phyloP scores from a whole-genome alignment of 2,329 filamentous ascomycete species.

The Cercospora nicotianae region DNA sequence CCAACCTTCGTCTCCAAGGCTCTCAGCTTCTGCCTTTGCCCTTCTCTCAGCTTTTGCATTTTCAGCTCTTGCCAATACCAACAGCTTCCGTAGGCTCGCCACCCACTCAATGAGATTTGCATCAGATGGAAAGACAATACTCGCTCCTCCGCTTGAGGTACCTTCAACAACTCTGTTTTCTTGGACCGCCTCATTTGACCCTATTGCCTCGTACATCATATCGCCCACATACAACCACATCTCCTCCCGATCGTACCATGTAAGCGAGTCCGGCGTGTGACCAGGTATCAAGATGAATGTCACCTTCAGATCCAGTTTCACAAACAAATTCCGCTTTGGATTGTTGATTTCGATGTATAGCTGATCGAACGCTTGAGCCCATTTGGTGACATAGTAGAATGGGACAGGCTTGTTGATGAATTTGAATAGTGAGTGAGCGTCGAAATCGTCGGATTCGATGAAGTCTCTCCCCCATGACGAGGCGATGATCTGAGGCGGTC shows the following conservation, averaged over 20 bases:
- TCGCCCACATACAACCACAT: constrained; percentile 51
- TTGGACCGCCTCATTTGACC: neutral
- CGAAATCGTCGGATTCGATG: constrained; percentile 41
- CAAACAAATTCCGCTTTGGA: neutral
- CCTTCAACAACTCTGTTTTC: neutral
- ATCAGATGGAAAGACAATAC: constrained; percentile 43
- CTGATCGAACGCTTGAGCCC: constrained; percentile 43
- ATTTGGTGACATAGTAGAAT: constrained; percentile 45
- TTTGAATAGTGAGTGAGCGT: constrained; percentile 45
- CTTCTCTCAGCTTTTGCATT: constrained; percentile 32
- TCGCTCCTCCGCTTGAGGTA: neutral
- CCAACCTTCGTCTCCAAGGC: constrained; percentile 23
- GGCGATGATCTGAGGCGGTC: constrained; percentile 38
- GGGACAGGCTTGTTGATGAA: constrained; percentile 42
- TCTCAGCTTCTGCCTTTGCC: constrained; percentile 22
- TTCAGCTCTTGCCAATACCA: constrained; percentile 38
- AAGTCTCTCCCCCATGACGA: constrained; percentile 43
- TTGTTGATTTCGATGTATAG: constrained; percentile 30
- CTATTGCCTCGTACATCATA: constrained; percentile 45
- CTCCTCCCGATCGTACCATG: constrained; percentile 49
- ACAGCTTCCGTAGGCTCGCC: constrained; percentile 40
- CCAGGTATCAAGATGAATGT: constrained; percentile 50
- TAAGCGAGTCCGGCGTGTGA: constrained; percentile 50
- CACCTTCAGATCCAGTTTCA: constrained; percentile 37
- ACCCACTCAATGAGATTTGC: constrained; percentile 45